phyloP scores from a whole-genome alignment of 2,329 filamentous ascomycete species.

The Neonectria magnoliae region DNA sequence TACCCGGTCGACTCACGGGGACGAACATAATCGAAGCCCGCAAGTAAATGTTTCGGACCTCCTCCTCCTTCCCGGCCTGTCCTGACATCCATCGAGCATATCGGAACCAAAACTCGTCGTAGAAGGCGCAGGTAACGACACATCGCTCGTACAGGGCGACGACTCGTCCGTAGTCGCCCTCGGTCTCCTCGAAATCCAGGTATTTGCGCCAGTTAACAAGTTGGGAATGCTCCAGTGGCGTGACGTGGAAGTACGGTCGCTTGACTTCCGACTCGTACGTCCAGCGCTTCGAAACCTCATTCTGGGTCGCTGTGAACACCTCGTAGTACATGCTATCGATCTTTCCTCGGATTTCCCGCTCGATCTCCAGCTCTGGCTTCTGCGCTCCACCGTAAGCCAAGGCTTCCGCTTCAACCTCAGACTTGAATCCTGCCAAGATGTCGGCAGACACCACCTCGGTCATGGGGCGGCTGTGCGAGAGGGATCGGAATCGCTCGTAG shows the following conservation, averaged over 20 bases:
- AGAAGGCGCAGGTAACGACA: constrained; percentile 89
- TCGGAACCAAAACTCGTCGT: constrained; percentile 98
- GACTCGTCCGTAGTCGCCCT: constrained; percentile 79
- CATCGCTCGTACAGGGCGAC: constrained; percentile 94
- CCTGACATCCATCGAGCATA: constrained; percentile 94
- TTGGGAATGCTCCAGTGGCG: constrained; percentile 86
- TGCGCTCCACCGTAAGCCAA: constrained; percentile 60
- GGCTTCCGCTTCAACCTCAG: constrained; percentile 76
- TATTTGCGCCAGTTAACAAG: constrained; percentile 95
- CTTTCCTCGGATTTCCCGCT: constrained; percentile 82
- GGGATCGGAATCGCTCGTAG: constrained; percentile 86
- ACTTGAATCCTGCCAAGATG: constrained; percentile 72
- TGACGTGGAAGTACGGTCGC: constrained; percentile 96
- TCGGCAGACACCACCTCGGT: constrained; percentile 77
- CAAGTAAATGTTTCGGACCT: constrained; percentile 91
- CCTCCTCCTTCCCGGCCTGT: constrained; percentile 83
- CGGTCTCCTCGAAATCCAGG: constrained; percentile 91
- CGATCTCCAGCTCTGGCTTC: constrained; percentile 80
- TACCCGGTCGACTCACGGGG: constrained; percentile 83
- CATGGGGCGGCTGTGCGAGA: constrained; percentile 78
- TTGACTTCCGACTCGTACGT: constrained; percentile 95
- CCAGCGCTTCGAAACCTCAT: constrained; percentile 92
- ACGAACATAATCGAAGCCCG: constrained; percentile 87
- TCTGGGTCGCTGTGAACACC: constrained; percentile 81
- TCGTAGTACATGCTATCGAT: constrained; percentile 85